Evolutionary conservation across 1,284 basidiomycete genomes (phyloP), one percentile per base, ranked within the genome.

Genomic region (Stygiomarasmius scandens): DNA sequence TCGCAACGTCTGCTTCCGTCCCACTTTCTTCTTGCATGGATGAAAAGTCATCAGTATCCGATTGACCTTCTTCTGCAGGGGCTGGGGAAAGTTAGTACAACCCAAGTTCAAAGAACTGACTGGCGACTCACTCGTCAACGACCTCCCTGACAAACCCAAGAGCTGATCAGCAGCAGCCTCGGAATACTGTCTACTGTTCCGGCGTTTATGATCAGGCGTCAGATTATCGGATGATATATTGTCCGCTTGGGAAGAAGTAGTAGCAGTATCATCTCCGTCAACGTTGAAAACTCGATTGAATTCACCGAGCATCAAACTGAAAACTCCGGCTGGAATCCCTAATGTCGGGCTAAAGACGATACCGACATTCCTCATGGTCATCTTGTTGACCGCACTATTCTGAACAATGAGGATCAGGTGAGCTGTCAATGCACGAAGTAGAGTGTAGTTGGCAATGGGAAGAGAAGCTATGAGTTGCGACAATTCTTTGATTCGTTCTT

Each of bases 291-390:
- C 93, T 8, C 85, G 83, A 63, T 93, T 93, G 74, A 96, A 96
- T 69, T 96, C 93, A 58, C 86, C 88, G 25, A 97, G 84, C 84
- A 97, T 93, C 64, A 97, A 77, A 68, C 92, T 94, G 74, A 97
- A 96, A 49, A 97, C 91, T 5, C 94, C 95, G 0, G 95, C 95
- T 14, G 95, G 95, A 63, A 98, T 96, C 36, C 93, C 94, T 8
- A 98, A 80, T 1, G 95, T 97, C 2, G 96, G 95, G 62, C 92
- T 95, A 74, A 97, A 98, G 27, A 99, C 96, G 61, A 99, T 99
- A 20, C 96, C 95, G 25, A 99, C 94, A 69, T 99, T 99, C 34
- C 96, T 87, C 85, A 99, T 90, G 46, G 92, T 97, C 97, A 99
- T 99, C 81, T 97, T 99, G 85, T 98, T 98, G 59, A 90, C 78